A percentile compares a stretch with the other conserved stretches of the same genome.
Conservation (phyloP, 495 filamentous ascomycete species). For the Paragyromitra xinjiangensis region DNA sequence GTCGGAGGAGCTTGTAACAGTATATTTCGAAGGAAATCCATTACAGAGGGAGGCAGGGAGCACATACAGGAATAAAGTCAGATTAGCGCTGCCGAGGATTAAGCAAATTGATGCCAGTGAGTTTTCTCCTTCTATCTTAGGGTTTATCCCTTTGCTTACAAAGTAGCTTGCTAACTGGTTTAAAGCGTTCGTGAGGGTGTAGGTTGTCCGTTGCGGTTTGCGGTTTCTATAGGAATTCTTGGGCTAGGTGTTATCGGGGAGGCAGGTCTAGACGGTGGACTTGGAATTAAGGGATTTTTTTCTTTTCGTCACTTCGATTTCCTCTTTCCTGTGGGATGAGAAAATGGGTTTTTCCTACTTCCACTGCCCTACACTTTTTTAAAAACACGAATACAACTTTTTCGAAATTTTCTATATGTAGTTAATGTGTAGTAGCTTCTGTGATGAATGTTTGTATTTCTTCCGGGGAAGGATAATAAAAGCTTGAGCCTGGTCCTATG, state of each 20-base stretch:
- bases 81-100: conserved; percentile 84
- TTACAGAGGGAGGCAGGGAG: conserved; percentile 77
- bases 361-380: neutral
- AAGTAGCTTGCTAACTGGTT: neutral
- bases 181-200: conserved; percentile 39
- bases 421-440: conserved; percentile 49
- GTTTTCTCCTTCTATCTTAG: conserved; percentile 59
- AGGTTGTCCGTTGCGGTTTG: conserved; percentile 5
- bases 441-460: conserved; percentile 4
- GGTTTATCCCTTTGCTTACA: neutral
- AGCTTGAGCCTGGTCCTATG: neutral
- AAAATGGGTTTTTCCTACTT: conserved; percentile 14
- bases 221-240: conserved; percentile 16
- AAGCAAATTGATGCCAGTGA: conserved; percentile 96
- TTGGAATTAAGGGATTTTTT: neutral
- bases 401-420: conserved; percentile 28
- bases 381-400: conserved; percentile 29
- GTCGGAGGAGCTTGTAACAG: conserved; percentile 82
- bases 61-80: conserved; percentile 91
- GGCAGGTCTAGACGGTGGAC: conserved; percentile 32
- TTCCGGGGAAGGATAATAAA: conserved; percentile 12
- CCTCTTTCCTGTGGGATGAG: conserved; percentile 2
- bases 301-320: conserved; percentile 17
- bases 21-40: conserved; percentile 98
- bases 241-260: conserved; percentile 21